Evolutionary conservation across 768 basidiomycete species (phyloP).

Genomic region (Serpula lacrymans): DNA sequence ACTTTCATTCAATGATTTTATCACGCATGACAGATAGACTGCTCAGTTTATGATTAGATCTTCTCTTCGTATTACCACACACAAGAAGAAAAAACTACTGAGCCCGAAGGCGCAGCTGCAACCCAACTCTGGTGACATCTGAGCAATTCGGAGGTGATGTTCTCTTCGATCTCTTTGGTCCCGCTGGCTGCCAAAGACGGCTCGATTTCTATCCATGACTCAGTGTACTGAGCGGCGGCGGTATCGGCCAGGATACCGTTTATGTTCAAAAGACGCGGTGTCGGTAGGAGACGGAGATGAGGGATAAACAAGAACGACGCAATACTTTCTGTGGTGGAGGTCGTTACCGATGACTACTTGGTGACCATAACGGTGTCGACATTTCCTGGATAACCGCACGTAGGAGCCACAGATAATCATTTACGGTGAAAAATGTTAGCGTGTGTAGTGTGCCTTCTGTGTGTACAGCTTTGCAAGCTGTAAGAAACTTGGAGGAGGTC

Average conservation of each 20-base stretch:
- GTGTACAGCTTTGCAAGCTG: conserved; percentile 79
- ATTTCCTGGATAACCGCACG: conserved; percentile 81
- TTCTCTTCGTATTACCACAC: too few species aligned
- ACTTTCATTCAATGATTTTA: too few species aligned
- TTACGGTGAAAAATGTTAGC: conserved; percentile 88
- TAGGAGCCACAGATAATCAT: conserved; percentile 94
- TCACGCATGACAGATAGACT: too few species aligned
- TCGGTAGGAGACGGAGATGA: conserved; percentile 20
- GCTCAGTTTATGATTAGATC: too few species aligned
- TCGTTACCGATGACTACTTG: conserved; percentile 97
- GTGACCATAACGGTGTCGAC: conserved; percentile 89
- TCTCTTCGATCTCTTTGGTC: conserved; percentile 87
- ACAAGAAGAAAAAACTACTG: too few species aligned
- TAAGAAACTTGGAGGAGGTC: conserved; percentile 71
- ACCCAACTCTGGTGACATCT: conserved; percentile 75
- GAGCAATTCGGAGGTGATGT: conserved; percentile 77
- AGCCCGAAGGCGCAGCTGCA: too few species aligned
- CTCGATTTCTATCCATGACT: conserved; percentile 66
- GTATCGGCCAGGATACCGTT: too few species aligned
- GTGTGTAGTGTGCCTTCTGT: conserved; percentile 72
- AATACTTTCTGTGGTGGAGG: conserved; percentile 84
- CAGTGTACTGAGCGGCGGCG: conserved; percentile 35
- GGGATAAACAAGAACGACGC: conserved; percentile 87
- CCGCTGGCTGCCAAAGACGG: conserved; percentile 27
- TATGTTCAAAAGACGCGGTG: conserved; percentile 2